Evolutionary conservation across 352 stramenopile species (phyloP), one percentile per base, ranked within the genome.

Genomic region (Phytophthora cryptogea): DNA sequence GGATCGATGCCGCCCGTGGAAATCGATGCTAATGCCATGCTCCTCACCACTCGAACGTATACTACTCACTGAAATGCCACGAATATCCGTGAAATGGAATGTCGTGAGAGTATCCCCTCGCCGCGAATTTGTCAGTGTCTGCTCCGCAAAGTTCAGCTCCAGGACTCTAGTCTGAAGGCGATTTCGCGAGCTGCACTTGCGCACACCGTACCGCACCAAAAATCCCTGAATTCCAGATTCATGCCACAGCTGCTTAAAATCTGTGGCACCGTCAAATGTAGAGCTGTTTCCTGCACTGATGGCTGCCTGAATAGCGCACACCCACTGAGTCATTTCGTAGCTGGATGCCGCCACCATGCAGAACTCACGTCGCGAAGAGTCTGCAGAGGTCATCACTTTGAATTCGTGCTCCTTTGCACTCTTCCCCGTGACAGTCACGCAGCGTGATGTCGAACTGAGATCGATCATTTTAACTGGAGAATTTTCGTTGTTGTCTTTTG

Each of bases 141-240:
- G 82, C 33, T 95, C 86, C 8, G 85, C 85, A 69, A 95, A 95
- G 40, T 95, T 95, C 16, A 95, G 66, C 55, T 95, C 86, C 7
- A 95, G 70, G 30, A 95, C 84, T 30, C 86, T 78, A 43, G 86
- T 95, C 54, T 92, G 86, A 54, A 95, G 72, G 37, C 87, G 79
- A 66, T 92, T 92, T 28, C 83, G 72, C 10, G 71, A 79, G 40
- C 80, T 94, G 47, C 80, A 81, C 58, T 95, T 95, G 37, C 86
- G 84, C 8, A 95, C 76, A 11, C 86, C 86, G 42, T 95, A 95
- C 16, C 84, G 86, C 30, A 95, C 66, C 40, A 95, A 54, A 53
- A 95, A 91, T 7, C 83, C 84, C 37, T 92, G 70, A 27, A 95
- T 92, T 14, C 86, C 86, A 0, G 75, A 66, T 62, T 91, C 83